Conservation (phyloP, 2,329 filamentous ascomycete species). For the Talaromyces sp. region DNA sequence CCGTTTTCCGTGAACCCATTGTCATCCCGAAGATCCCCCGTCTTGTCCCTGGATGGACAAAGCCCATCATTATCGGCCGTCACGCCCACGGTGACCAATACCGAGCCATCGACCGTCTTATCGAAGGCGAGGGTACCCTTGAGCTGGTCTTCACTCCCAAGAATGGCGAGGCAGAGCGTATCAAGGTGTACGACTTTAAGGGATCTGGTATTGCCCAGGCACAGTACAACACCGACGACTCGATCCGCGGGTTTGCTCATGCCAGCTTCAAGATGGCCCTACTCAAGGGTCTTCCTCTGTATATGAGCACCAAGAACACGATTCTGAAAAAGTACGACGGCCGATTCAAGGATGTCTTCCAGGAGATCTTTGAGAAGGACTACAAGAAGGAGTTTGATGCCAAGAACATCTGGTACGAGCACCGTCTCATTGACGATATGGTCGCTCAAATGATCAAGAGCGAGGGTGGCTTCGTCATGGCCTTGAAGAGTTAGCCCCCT, state of each 20-base stretch:
- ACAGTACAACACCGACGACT: conserved; percentile 98
- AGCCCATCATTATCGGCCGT: conserved; percentile 97
- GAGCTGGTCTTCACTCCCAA: conserved; percentile 90
- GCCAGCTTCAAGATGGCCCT: conserved; percentile 94
- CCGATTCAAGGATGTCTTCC: conserved; percentile 98
- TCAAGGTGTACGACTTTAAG: conserved; percentile 88
- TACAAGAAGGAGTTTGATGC: conserved; percentile 88
- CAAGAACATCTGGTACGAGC: conserved; percentile 97
- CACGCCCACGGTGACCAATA: conserved; percentile 99
- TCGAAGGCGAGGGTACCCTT: conserved; percentile 77
- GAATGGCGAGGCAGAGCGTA: conserved; percentile 71
- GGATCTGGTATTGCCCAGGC: conserved; percentile 83
- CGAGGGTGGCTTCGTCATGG: conserved; percentile 92
- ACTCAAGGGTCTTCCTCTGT: conserved; percentile 81
- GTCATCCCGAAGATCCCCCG: conserved; percentile 90
- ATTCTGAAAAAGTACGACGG: conserved; percentile 99
- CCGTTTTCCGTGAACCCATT: conserved; percentile 98
- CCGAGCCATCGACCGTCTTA: conserved; percentile 86
- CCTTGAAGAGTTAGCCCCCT: conserved; percentile 77
- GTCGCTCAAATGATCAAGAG: conserved; percentile 99
- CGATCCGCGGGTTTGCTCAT: conserved; percentile 90
- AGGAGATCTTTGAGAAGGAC: conserved; percentile 83
- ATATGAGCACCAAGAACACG: conserved; percentile 99
- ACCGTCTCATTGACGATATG: conserved; percentile 99
- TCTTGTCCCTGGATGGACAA: conserved; percentile 94